Percentiles rank a stretch among this genome's conserved stretches.
These are phyloP conservation scores for Cladophialophora carrionii DNA, from an alignment of 2,329 filamentous ascomycete species.

Conservation along the genomic window DNA sequence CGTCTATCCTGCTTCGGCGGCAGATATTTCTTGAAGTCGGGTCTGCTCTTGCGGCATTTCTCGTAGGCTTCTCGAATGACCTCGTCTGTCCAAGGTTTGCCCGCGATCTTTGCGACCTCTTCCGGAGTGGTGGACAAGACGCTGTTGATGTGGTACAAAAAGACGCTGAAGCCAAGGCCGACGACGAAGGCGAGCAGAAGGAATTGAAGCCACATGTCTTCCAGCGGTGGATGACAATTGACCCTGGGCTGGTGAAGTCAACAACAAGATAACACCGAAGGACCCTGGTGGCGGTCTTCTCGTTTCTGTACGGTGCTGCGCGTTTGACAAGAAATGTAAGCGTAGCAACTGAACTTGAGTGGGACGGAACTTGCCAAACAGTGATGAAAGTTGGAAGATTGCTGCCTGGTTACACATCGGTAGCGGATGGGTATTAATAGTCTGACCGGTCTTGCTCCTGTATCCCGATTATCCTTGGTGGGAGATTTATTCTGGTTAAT, in stretches of 20 bases:
- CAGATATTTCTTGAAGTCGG: conserved; percentile 44
- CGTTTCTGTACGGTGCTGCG: not conserved
- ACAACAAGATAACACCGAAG: not conserved
- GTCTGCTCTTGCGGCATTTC: conserved; percentile 39
- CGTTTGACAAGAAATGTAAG: too few relatives aligned
- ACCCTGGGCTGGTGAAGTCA: not conserved
- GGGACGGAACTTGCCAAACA: too few relatives aligned
- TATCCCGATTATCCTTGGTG: not conserved
- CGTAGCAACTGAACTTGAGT: too few relatives aligned
- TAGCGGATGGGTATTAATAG: too few relatives aligned
- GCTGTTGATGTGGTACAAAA: conserved; percentile 16
- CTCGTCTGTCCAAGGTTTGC: conserved; percentile 42
- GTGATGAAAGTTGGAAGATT: too few relatives aligned
- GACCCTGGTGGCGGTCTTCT: too few relatives aligned
- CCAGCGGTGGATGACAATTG: not conserved
- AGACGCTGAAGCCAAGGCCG: not conserved
- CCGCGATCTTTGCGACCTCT: conserved; percentile 13
- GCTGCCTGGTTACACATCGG: too few relatives aligned
- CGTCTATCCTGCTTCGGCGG: conserved; percentile 46
- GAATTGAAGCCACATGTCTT: not conserved
- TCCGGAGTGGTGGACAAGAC: conserved; percentile 3
- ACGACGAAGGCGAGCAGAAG: not conserved
- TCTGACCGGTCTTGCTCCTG: not conserved
- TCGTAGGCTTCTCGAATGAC: conserved; percentile 43
- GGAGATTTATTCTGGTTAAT: not conserved